Conservation (phyloP, 192 early-diverging fungal genomes). For the Radiomyces spectabilis region DNA sequence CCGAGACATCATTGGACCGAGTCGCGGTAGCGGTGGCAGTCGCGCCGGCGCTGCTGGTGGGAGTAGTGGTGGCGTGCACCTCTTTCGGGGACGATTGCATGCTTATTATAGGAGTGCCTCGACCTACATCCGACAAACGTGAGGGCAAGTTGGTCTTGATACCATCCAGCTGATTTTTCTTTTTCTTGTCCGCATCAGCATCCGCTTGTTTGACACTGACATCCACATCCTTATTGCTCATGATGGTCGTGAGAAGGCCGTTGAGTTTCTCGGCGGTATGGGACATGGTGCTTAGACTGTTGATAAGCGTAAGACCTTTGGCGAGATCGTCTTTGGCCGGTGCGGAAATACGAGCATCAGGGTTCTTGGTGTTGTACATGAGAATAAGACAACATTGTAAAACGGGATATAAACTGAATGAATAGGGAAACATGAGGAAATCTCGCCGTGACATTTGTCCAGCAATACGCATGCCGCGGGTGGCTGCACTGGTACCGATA, state of each 20-base stretch:
- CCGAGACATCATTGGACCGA: neutral
- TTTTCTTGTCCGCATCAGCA: no score
- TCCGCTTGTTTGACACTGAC: no score
- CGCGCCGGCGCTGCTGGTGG: neutral
- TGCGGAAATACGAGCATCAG: slow-evolving; percentile 12
- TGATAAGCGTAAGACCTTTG: slow-evolving; percentile 7
- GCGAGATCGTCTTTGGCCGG: slow-evolving; percentile 16
- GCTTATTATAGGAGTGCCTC: no score
- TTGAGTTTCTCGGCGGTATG: slow-evolving; percentile 8
- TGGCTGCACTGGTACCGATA: slow-evolving; percentile 27
- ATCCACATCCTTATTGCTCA: slow-evolving; percentile 15
- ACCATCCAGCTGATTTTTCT: no score
- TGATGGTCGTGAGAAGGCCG: slow-evolving; percentile 9
- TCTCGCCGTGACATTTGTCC: slow-evolving; percentile 12
- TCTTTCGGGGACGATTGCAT: no score
- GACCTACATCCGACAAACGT: no score
- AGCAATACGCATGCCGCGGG: slow-evolving; percentile 15
- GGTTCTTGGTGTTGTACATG: slow-evolving; percentile 27
- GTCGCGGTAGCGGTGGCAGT: neutral
- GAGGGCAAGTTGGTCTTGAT: no score
- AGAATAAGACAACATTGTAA: slow-evolving; percentile 25
- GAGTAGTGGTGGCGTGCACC: neutral
- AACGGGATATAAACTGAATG: slow-evolving; percentile 22
- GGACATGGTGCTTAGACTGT: slow-evolving; percentile 16
- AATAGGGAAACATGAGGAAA: slow-evolving; percentile 27